Evolutionary conservation across 2,329 filamentous ascomycete genomes (phyloP), one percentile per base, ranked within the genome.

Genomic region (Colletotrichum sp.): DNA sequence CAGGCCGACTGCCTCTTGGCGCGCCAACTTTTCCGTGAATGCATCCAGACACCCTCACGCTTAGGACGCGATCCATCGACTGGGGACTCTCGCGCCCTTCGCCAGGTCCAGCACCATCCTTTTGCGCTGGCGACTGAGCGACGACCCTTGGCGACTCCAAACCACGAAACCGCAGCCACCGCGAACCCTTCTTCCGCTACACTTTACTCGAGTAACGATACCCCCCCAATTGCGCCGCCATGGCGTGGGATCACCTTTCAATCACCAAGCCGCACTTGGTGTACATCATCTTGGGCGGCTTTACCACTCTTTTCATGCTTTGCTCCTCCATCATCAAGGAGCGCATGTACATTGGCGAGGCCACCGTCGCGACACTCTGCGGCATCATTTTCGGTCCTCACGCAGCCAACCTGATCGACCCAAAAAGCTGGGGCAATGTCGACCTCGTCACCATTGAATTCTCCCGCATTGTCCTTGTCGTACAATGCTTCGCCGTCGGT

Each of bases 261-360:
- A 93, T 98, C 87, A 98, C 97, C 86, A 94, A 94, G 89, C 95
- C 97, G 81, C 97, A 99, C 89, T 86, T 98, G 95, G 97, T 98
- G 79, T 99, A 99, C 86, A 95, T 98, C 86, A 98, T 99, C 86
- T 89, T 99, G 72, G 97, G 97, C 81, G 97, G 96, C 84, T 99
- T 99, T 88, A 99, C 97, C 79, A 96, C 94, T 76, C 89, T 99
- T 80, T 99, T 99, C 88, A 99, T 99, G 97, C 89, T 99, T 76
- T 98, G 96, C 85, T 99, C 97, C 76, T 95, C 97, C 71, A 93
- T 98, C 82, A 98, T 99, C 87, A 99, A 99, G 89, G 97, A 99
- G 89, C 94, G 95, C 84, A 91, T 98, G 82, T 99, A 99, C 88
- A 99, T 99, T 84, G 97, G 97, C 83, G 97, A 99, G 90, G 97